Conservation (phyloP, 169 alveolate species). For the Eimeria zaria region DNA sequence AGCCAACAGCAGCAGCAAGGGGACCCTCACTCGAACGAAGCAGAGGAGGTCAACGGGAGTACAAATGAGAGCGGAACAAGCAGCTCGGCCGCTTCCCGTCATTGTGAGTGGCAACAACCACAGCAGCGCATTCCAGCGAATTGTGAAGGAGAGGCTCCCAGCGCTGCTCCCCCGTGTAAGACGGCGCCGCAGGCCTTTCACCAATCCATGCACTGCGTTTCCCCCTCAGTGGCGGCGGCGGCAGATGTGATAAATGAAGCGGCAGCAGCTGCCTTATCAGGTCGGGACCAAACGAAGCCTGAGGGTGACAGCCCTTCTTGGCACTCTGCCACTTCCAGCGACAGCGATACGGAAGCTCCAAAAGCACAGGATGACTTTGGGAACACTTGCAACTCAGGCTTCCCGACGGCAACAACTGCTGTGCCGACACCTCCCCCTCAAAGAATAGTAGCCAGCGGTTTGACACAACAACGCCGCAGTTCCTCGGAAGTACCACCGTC, state of each 20-base stretch:
- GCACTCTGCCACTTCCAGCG: conserved; percentile 68
- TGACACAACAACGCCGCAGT: conserved; percentile 44
- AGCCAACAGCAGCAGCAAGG: conserved; percentile 34
- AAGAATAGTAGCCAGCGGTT: conserved; percentile 7
- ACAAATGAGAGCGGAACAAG: not conserved
- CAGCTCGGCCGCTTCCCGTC: conserved; percentile 6
- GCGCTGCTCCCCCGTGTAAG: not conserved
- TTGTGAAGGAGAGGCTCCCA: conserved; percentile 3
- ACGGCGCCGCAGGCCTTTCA: not conserved
- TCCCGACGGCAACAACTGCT: conserved; percentile 48
- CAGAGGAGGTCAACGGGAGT: not conserved
- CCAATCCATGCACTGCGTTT: not conserved
- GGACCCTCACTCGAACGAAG: not conserved
- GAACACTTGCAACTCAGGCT: conserved; percentile 21
- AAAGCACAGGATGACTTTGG: not conserved
- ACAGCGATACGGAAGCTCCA: conserved; percentile 31
- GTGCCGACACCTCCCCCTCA: conserved; percentile 59
- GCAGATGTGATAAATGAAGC: conserved; percentile 42
- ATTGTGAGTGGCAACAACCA: conserved; percentile 15
- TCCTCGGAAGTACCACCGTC: conserved; percentile 30
- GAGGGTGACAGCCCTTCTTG: conserved; percentile 63
- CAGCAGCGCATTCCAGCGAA: conserved; percentile 2
- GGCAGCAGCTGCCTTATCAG: conserved; percentile 49
- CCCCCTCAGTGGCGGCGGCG: conserved; percentile 56
- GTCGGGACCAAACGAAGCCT: conserved; percentile 10